Base-by-base conservation (phyloP, 2,329 filamentous ascomycete genomes). In the Fusarium pseudograminearum region DNA sequence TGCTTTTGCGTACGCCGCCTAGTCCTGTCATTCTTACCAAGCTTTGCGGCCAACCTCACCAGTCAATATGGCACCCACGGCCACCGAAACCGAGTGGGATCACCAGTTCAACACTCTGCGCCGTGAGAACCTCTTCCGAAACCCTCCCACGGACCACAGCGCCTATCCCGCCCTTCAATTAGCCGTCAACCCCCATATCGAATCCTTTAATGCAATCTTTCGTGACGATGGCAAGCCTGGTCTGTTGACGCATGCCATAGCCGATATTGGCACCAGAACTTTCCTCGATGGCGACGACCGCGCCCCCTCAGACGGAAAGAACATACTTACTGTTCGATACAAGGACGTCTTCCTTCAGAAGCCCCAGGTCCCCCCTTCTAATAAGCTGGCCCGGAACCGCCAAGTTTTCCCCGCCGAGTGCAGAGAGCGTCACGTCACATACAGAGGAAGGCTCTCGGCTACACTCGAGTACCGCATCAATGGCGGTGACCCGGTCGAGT, bases 171-270 rank as follows among this genome's bases (percentile, higher is more conserved):
- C 92, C 24, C 88, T 99, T 48, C 91, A 94, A 74, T 87, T 88
- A 65, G 93, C 95, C n/a, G 90, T 98, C 63, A 87, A 92, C 71
- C 96, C 96, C 51, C 96, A 99, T 80, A 91, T 98, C 74, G 91
- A 98, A 76, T 96, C 96, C 9, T 99, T 98, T 88, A 97, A 99
- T 83, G 90, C 90, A 54, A 86, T 98, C 48, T 97, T 98, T 78
- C 88, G 90, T 33, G 84, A 86, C 61, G 86, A 91, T 80, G 93
- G 92, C 51, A 81, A 80, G 69, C 79, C 78, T 16, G 80, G 84
- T 44, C 78, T 89, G 61, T 76, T 99, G 56, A 88, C 91, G 51
- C 90, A 93, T 70, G 94, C 87, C 15, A 80, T 98, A 65, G 89
- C 88, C 76, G 96, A 99, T 78, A 98, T 99, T 81, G 96, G 95